Conservation (phyloP, 768 basidiomycete genomes). For the Suillus cothurnatus region DNA sequence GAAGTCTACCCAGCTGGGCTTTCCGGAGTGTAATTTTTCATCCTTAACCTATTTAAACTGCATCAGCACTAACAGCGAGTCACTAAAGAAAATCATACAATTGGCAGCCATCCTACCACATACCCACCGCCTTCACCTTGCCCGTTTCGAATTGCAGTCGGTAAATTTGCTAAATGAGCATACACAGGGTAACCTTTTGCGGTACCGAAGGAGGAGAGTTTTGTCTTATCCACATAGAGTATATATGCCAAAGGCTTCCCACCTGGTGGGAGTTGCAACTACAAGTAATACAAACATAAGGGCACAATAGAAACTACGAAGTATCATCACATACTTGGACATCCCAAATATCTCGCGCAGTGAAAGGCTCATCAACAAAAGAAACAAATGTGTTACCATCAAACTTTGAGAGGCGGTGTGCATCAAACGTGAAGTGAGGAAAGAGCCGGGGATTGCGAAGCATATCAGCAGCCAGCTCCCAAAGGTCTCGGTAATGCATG, state of each 20-base stretch:
- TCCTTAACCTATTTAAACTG: conserved; percentile 11
- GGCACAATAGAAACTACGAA: too few relatives aligned
- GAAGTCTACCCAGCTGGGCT: conserved; percentile 13
- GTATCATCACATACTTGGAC: conserved; percentile 32
- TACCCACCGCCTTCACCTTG: conserved; percentile 35
- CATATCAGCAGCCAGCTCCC: conserved; percentile 31
- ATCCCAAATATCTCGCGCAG: conserved; percentile 37
- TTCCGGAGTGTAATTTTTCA: conserved; percentile 6
- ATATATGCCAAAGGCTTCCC: conserved; percentile 34
- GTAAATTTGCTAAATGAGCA: conserved; percentile 35
- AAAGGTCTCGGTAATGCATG: conserved; percentile 25
- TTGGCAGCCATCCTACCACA: conserved; percentile 42
- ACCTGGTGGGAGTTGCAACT: not conserved
- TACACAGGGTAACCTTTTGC: conserved; percentile 41
- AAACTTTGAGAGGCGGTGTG: conserved; percentile 28
- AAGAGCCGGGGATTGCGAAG: conserved; percentile 28
- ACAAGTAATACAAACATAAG: too few relatives aligned
- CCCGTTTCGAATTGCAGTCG: conserved; percentile 34
- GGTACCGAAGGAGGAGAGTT: conserved; percentile 41
- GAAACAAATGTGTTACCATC: conserved; percentile 29
- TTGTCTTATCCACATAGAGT: conserved; percentile 43
- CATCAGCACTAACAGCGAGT: conserved; percentile 7
- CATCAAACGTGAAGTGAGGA: conserved; percentile 35
- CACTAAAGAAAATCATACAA: conserved; percentile 26
- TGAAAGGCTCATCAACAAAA: conserved; percentile 41